Percentiles rank a stretch among this genome's conserved stretches.
phyloP scores from a whole-genome alignment of 2,329 filamentous ascomycete species.

The Ustulina deusta region DNA sequence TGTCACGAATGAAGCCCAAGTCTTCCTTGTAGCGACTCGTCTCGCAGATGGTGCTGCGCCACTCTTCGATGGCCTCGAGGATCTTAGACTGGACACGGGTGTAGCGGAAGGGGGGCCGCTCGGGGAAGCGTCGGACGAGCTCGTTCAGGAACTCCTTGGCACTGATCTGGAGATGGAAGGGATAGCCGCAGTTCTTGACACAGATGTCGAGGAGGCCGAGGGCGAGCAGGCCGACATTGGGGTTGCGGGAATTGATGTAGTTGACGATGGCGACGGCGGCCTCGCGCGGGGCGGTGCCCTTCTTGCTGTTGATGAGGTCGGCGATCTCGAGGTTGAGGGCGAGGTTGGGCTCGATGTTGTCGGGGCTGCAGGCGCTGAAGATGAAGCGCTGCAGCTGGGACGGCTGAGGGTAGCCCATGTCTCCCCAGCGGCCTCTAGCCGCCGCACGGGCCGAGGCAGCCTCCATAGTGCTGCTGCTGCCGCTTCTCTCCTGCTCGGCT shows the following conservation, averaged over 20 bases:
- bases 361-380: constrained; percentile 93
- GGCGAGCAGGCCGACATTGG: constrained; percentile 91
- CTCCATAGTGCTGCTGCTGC: constrained; percentile 71
- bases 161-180: constrained; percentile 97
- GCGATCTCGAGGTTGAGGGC: constrained; percentile 96
- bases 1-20: constrained; percentile 93
- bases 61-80: constrained; percentile 96
- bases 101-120: constrained; percentile 87
- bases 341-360: constrained; percentile 98
- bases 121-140: constrained; percentile 93
- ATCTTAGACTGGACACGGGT: constrained; percentile 92
- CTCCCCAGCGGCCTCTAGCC: constrained; percentile 91
- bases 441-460: constrained; percentile 95
- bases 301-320: constrained; percentile 97
- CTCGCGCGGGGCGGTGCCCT: constrained; percentile 94
- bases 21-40: constrained; percentile 98
- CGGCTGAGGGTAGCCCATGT: constrained; percentile 79
- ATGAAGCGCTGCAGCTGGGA: constrained; percentile 96
- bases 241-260: constrained; percentile 96
- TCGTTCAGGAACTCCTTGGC: constrained; percentile 99
- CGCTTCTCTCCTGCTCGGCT: neutral
- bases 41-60: constrained; percentile 97
- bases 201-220: constrained; percentile 96
- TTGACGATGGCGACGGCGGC: constrained; percentile 92
- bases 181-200: constrained; percentile 99